Conservation (phyloP, 495 filamentous ascomycete species). For the Rhypophila decipiens region DNA sequence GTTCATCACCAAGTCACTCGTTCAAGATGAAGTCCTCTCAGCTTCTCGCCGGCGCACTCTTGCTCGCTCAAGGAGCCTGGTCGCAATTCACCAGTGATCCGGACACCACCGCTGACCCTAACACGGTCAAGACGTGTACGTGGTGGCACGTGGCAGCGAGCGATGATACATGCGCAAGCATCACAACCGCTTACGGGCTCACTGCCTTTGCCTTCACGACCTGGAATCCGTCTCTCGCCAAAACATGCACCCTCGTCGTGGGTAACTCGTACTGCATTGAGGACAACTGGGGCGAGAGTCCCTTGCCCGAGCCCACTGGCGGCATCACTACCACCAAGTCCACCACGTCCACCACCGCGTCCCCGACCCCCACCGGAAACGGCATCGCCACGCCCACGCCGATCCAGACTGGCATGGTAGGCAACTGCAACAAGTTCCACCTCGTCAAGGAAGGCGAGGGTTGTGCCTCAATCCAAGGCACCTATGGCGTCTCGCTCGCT, state of each 20-base stretch:
- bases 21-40: neutral
- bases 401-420: neutral
- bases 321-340: neutral
- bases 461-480: neutral
- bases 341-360: neutral
- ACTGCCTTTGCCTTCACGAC: neutral
- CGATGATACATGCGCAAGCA: neutral
- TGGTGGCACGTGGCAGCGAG: neutral
- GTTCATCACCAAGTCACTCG: neutral
- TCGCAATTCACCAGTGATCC: neutral
- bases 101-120: neutral
- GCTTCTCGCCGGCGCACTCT: neutral
- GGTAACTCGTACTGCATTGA: neutral
- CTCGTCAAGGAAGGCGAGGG: neutral
- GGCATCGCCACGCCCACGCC: neutral
- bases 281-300: neutral
- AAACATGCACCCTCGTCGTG: neutral
- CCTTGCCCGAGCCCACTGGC: neutral
- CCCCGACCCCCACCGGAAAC: no score
- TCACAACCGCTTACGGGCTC: neutral
- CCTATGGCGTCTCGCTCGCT: neutral
- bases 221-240: neutral
- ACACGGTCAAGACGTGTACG: neutral
- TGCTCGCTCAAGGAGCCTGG: neutral
- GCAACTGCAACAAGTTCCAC: constrained; percentile 3